These are phyloP conservation scores for Penicillium egyptiacum DNA, from an alignment of 495 filamentous ascomycete genomes.

Conservation along the genomic window DNA sequence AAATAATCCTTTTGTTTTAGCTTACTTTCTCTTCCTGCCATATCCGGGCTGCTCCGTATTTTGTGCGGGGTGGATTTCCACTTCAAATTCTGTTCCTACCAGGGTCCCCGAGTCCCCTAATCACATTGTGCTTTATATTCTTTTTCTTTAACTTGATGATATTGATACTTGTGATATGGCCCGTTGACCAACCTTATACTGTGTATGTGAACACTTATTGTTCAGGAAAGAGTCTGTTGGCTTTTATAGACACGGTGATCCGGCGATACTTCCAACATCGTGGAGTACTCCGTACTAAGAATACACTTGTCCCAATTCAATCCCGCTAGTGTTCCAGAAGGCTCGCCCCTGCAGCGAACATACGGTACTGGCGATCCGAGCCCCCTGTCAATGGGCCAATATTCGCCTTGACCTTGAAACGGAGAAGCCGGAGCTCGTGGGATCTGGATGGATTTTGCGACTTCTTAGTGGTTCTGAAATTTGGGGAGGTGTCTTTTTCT, in stretches of 20 bases:
- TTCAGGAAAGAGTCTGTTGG: neutral
- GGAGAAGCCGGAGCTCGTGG: neutral
- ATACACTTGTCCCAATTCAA: neutral
- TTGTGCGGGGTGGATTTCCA: neutral
- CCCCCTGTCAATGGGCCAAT: neutral
- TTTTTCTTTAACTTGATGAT: neutral
- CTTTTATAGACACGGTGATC: neutral
- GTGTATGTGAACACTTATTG: neutral
- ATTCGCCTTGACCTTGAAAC: neutral
- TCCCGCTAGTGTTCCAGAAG: conserved; percentile 24
- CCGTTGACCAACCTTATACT: neutral
- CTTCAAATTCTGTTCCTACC: neutral
- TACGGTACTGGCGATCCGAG: neutral
- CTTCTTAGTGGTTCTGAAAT: conserved; percentile 1
- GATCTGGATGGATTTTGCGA: neutral
- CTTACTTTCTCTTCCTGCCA: conserved; percentile 3
- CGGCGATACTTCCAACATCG: neutral
- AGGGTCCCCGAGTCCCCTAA: neutral
- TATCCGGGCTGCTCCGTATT: too few species aligned
- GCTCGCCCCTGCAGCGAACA: conserved; percentile 19
- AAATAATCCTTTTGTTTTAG: conserved; percentile 12
- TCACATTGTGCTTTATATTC: neutral
- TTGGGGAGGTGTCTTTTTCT: neutral
- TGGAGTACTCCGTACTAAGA: neutral
- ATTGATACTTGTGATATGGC: neutral